A percentile compares a stretch with the other conserved stretches of the same genome.
These are phyloP conservation scores for Diplocarpon rosae DNA, from an alignment of 2,329 filamentous ascomycete species.

Conservation along the genomic window DNA sequence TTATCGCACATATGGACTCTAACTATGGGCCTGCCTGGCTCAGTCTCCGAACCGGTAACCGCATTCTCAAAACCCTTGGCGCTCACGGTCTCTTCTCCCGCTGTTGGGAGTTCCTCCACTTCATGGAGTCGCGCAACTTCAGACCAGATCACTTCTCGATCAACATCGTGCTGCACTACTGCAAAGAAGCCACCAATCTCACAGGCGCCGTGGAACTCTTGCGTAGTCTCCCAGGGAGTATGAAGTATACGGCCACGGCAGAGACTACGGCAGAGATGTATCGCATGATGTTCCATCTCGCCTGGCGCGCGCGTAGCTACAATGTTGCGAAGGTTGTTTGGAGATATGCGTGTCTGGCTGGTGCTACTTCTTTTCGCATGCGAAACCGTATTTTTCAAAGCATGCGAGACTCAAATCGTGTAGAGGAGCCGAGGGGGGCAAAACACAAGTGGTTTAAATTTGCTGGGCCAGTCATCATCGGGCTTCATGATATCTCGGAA, in stretches of 20 bases:
- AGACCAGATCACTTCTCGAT: conserved; percentile 11
- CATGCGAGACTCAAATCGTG: neutral
- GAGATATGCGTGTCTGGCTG: conserved; percentile 34
- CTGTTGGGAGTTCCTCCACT: conserved; percentile 16
- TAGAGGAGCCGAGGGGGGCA: neutral
- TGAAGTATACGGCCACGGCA: too few species aligned
- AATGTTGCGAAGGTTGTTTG: conserved; percentile 36
- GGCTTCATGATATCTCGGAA: neutral
- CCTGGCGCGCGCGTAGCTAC: conserved; percentile 29
- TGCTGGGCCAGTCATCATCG: conserved; percentile 8
- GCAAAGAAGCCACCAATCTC: conserved; percentile 12
- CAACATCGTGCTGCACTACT: conserved; percentile 18
- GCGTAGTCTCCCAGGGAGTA: conserved; percentile 3
- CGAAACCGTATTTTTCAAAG: conserved; percentile 11
- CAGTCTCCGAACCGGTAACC: conserved; percentile 27
- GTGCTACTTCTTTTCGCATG: conserved; percentile 21
- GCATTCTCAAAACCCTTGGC: conserved; percentile 29
- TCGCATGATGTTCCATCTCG: conserved; percentile 32
- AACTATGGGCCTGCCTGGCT: conserved; percentile 30
- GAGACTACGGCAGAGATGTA: conserved; percentile 20
- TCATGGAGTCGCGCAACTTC: conserved; percentile 17
- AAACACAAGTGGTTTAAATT: conserved; percentile 2
- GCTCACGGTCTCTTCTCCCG: conserved; percentile 16
- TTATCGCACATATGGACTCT: conserved; percentile 30
- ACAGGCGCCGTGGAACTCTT: conserved; percentile 14